phyloP scores from a whole-genome alignment of 164 flowering plant species.

The Cinnamomum micranthum region DNA sequence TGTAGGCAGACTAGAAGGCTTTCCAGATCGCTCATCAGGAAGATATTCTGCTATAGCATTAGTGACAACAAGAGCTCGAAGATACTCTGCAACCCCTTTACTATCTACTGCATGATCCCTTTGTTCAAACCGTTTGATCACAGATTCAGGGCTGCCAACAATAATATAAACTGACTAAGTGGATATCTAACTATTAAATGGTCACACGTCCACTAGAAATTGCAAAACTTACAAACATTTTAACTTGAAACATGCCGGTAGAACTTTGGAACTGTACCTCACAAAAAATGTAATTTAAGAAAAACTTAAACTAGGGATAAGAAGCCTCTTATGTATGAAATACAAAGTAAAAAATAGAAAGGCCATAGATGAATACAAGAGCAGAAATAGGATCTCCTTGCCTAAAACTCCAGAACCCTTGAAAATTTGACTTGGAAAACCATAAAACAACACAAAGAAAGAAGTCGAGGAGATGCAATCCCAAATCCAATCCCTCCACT shows the following conservation, averaged over 20 bases:
- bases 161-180: background rate
- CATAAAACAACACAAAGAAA: no score
- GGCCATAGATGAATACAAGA: no score
- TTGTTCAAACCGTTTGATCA: slow-evolving; percentile 83
- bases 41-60: slow-evolving; percentile 89
- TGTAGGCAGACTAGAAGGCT: slow-evolving; percentile 79
- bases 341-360: background rate
- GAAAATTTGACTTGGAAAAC: no score
- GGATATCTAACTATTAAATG: background rate
- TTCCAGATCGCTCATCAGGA: slow-evolving; percentile 86
- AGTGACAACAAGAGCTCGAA: slow-evolving; percentile 86
- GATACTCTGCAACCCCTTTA: slow-evolving; percentile 89
- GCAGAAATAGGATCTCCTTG: no score
- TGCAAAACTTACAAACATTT: background rate
- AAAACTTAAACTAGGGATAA: background rate
- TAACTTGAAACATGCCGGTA: background rate
- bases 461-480: no score
- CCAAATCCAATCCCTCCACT: no score
- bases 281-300: no score
- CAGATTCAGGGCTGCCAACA: slow-evolving; percentile 76
- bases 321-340: background rate
- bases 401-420: no score
- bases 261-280: background rate
- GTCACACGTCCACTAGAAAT: background rate
- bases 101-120: slow-evolving; percentile 87